Base-by-base conservation (phyloP, 1,139 yeast species). In the Blastobotrys capitulatus region DNA sequence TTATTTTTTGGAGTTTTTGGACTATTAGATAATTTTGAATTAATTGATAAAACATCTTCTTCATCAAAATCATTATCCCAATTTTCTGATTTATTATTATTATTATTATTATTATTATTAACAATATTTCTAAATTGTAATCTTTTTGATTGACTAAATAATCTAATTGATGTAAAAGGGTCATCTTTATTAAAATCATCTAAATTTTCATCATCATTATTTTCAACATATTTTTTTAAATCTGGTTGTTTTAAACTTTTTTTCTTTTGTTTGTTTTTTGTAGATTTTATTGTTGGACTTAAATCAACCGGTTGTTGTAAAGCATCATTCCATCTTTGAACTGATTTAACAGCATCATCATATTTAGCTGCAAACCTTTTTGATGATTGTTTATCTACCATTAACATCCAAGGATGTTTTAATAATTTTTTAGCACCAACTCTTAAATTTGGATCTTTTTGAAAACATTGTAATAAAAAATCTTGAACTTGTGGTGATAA, bases 401-500 rank as follows among this genome's bases (percentile, higher is more conserved):
- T 47, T 46, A 6, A 40, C 48, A 46, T 48, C 95, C 95, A 86
- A 29, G 75, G 74, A 60, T 86, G 92, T 37, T 72, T 69, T 18
- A 81, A 65, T 34, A 87, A 69, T 26, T 76, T 66, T 41, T 69
- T 70, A 0, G 94, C 94, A 13, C 78, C 68, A 1, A 74, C 71
- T 52, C 96, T 70, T 27, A 79, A 66, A 39, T 71, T 72, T 0
- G 92, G 88, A 57, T 83, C 83, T 60, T 83, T 83, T 58, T 85
- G 89, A 57, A 90, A 88, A 64, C 97, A 92, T 52, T 78, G 80
- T 50, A 77, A 61, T 15, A 89, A 67, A 59, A 92, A 86, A 57
- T 85, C 89, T 48, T 75, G 57, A 22, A 67, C 61, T 6, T 56
- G 54, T 1, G 75, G 71, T 1, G 87, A 75, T 7, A 79, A 69